These are phyloP conservation scores for Raddia guianensis DNA, from an alignment of 176 grass and related monocot species.

Conservation along the genomic window DNA sequence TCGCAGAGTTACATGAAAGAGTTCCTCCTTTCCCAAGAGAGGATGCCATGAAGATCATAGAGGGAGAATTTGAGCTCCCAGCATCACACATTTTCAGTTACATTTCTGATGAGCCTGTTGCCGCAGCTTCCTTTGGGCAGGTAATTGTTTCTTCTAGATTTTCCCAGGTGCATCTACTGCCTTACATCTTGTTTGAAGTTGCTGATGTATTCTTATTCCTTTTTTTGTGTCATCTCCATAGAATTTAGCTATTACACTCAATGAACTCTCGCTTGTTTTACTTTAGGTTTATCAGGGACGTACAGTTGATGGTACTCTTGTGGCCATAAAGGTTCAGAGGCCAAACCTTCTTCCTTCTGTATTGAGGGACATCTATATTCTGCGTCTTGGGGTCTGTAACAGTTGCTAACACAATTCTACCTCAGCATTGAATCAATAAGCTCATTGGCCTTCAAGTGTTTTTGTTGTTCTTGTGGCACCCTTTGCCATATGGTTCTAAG, in stretches of 20 bases:
- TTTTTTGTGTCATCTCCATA: constrained; percentile 7
- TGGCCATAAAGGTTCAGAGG: constrained; percentile 92
- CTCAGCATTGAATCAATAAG: constrained; percentile 14
- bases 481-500: background rate
- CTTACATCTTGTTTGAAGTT: constrained; percentile 14
- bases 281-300: constrained; percentile 81
- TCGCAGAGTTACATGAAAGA: constrained; percentile 83
- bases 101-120: constrained; percentile 82
- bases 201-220: background rate
- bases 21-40: constrained; percentile 79
- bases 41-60: constrained; percentile 82
- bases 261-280: constrained; percentile 17
- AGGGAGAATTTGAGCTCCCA: constrained; percentile 69
- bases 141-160: constrained; percentile 41
- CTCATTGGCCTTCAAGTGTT: background rate
- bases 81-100: constrained; percentile 68
- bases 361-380: constrained; percentile 84
- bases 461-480: constrained; percentile 17
- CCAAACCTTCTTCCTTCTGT: constrained; percentile 83
- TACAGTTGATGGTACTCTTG: constrained; percentile 74
- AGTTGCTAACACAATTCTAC: constrained; percentile 11
- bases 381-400: constrained; percentile 82
- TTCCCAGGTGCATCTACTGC: background rate
- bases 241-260: constrained; percentile 22
- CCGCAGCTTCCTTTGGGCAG: constrained; percentile 92